These are phyloP conservation scores for Byssothecium circinans DNA, from an alignment of 2,329 filamentous ascomycete genomes.

Conservation along the genomic window DNA sequence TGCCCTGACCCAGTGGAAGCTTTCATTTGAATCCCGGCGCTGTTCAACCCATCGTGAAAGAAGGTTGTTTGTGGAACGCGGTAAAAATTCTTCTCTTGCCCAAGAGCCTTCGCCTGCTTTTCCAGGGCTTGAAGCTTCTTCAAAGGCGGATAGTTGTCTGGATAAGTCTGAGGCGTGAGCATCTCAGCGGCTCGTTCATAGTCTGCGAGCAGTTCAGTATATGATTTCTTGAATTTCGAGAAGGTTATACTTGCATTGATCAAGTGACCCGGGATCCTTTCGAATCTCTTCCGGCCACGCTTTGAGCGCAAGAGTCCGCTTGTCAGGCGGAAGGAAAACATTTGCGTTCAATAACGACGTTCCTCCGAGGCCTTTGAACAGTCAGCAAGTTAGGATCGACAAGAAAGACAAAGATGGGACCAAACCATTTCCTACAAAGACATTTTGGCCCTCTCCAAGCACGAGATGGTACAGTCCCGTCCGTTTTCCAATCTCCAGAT, in stretches of 20 bases:
- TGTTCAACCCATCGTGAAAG: conserved; percentile 63
- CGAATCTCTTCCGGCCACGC: conserved; percentile 63
- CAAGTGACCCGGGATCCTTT: conserved; percentile 20
- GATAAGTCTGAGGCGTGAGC: conserved; percentile 62
- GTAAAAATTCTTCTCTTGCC: conserved; percentile 57
- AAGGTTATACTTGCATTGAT: no score
- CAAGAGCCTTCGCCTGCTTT: conserved; percentile 58
- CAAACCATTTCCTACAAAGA: conserved; percentile 2
- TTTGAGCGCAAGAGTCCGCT: conserved; percentile 55
- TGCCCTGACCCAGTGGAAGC: conserved; percentile 63
- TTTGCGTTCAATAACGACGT: conserved; percentile 69
- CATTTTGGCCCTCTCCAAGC: no score
- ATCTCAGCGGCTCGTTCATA: conserved; percentile 60
- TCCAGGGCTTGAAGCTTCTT: conserved; percentile 62
- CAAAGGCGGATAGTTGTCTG: conserved; percentile 58
- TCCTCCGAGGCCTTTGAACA: conserved; percentile 61
- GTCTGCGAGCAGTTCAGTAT: conserved; percentile 56
- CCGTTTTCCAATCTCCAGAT: no score
- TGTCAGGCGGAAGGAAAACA: conserved; percentile 64
- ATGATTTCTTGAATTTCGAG: not conserved
- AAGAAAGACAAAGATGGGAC: not conserved
- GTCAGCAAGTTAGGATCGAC: conserved; percentile 50
- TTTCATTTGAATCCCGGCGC: conserved; percentile 65
- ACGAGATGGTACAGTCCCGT: no score
- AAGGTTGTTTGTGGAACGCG: conserved; percentile 64